phyloP scores from a whole-genome alignment of 2,329 filamentous ascomycete species.

The Aspergillus ruber region DNA sequence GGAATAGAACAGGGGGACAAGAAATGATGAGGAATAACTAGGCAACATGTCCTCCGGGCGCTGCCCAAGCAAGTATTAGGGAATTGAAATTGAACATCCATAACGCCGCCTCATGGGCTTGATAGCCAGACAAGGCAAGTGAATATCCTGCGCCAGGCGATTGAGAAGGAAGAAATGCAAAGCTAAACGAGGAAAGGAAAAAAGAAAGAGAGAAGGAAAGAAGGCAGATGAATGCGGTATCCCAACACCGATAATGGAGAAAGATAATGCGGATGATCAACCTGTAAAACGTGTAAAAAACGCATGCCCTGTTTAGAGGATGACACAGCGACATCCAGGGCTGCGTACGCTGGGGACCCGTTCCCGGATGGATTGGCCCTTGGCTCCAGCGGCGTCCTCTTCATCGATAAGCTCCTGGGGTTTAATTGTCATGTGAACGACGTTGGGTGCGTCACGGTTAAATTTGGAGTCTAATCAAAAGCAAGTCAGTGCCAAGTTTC shows the following conservation, averaged over 20 bases:
- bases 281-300: background rate
- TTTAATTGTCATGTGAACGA: slow-evolving; percentile 91
- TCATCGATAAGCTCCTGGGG: slow-evolving; percentile 79
- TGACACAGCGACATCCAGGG: slow-evolving; percentile 59
- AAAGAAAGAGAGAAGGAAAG: background rate
- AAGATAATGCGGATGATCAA: background rate
- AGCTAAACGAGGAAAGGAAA: background rate
- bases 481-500: slow-evolving; percentile 5
- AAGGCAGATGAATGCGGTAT: background rate
- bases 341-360: slow-evolving; percentile 51
- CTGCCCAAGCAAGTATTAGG: background rate
- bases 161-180: background rate
- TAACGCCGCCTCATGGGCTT: slow-evolving; percentile 3
- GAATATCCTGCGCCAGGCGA: slow-evolving; percentile 1
- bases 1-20: background rate
- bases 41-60: background rate
- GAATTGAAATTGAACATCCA: background rate
- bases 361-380: slow-evolving; percentile 45
- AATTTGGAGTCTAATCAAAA: slow-evolving; percentile 65
- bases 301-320: slow-evolving; percentile 41
- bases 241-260: background rate
- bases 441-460: slow-evolving; percentile 66
- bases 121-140: background rate
- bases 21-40: background rate
- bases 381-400: slow-evolving; percentile 64